phyloP scores from a whole-genome alignment of 1,284 basidiomycete species.

The Cryptococcus sp. region DNA sequence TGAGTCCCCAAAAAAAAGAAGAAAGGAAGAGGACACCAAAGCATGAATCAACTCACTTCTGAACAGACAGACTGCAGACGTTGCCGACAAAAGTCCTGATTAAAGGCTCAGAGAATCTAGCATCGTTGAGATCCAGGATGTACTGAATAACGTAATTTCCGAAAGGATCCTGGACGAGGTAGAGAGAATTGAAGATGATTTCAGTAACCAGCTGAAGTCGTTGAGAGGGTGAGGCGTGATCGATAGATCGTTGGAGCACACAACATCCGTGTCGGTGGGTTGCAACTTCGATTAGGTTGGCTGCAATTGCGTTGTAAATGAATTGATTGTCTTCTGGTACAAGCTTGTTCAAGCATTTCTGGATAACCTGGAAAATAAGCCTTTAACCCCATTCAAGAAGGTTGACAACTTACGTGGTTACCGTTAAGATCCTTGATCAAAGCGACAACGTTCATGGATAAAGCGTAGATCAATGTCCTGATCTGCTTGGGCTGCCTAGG shows the following conservation, averaged over 20 bases:
- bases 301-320: conserved; percentile 98
- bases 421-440: conserved; percentile 99
- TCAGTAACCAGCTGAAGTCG: conserved; percentile 96
- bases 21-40: background rate
- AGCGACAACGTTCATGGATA: conserved; percentile 96
- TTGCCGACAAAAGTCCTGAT: conserved; percentile 98
- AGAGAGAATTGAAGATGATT: conserved; percentile 97
- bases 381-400: background rate
- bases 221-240: conserved; percentile 84
- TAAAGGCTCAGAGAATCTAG: conserved; percentile 93
- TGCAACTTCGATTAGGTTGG: conserved; percentile 98
- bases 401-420: conserved; percentile 68
- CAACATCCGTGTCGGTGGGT: conserved; percentile 99
- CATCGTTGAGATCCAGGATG: conserved; percentile 96
- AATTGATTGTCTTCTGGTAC: conserved; percentile 99
- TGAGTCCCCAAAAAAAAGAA: background rate
- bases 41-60: conserved; percentile 95
- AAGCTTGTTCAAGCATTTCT: conserved; percentile 98
- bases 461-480: conserved; percentile 91
- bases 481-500: conserved; percentile 84
- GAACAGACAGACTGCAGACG: conserved; percentile 94
- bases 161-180: conserved; percentile 97
- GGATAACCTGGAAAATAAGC: conserved; percentile 55
- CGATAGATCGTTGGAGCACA: conserved; percentile 96
- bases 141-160: conserved; percentile 66